A percentile compares a stretch with the other conserved stretches of the same genome.
Conservation (phyloP, 1,284 basidiomycete species). For the Fistulinella cinereoalba region DNA sequence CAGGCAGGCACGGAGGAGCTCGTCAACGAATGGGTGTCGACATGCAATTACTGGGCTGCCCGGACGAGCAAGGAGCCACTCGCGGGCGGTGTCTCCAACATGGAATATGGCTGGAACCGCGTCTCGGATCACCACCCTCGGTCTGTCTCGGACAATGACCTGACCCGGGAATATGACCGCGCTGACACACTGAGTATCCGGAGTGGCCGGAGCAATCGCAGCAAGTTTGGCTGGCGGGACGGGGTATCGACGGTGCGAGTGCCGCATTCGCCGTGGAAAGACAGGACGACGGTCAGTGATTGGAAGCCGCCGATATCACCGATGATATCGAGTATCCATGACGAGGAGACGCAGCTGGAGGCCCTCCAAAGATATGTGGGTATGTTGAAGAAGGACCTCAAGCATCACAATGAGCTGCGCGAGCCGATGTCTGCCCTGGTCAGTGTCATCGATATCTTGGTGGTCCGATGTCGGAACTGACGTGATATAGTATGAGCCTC, state of each 20-base stretch:
- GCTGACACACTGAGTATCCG: slow-evolving; percentile 66
- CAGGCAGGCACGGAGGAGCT: slow-evolving; percentile 97
- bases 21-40: slow-evolving; percentile 96
- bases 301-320: slow-evolving; percentile 91
- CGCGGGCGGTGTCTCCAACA: slow-evolving; percentile 93
- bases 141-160: slow-evolving; percentile 58
- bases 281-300: slow-evolving; percentile 84
- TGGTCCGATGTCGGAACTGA: background rate
- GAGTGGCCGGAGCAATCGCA: slow-evolving; percentile 64
- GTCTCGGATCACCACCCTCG: slow-evolving; percentile 56
- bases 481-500: slow-evolving; percentile 65
- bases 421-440: slow-evolving; percentile 83
- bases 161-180: slow-evolving; percentile 48
- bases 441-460: slow-evolving; percentile 30
- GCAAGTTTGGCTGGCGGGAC: slow-evolving; percentile 66
- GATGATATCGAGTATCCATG: slow-evolving; percentile 78
- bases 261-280: slow-evolving; percentile 65
- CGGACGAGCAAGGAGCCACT: slow-evolving; percentile 91
- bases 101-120: slow-evolving; percentile 98
- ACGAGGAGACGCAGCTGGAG: slow-evolving; percentile 90
- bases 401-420: slow-evolving; percentile 81
- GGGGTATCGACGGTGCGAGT: slow-evolving; percentile 60
- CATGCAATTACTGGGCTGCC: slow-evolving; percentile 99
- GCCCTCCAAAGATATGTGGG: slow-evolving; percentile 79
- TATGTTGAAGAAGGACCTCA: slow-evolving; percentile 74